Evolutionary conservation across 1,284 basidiomycete genomes (phyloP), one percentile per base, ranked within the genome.

Genomic region (Kwoniella shivajii): DNA sequence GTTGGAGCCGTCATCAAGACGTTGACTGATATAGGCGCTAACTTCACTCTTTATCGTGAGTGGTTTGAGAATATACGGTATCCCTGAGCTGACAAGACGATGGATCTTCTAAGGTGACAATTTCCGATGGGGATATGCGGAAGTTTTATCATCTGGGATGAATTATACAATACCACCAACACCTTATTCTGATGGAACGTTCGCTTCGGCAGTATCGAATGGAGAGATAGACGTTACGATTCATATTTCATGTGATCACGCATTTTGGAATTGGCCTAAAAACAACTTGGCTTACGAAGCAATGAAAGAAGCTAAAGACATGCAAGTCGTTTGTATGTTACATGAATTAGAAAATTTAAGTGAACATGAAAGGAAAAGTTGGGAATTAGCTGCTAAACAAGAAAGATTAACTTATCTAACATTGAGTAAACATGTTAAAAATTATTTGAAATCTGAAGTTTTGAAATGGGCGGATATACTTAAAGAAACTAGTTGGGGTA

Each of bases 1-100:
- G 48, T 59, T 7, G 57, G 57, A 29, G 57, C 57, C 26, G 44
- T 59, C 13, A 9, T 59, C 3, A 59, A 59, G 42, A 55, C 53
- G 13, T 29, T 59, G 27, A 44, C 37, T 6, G 57, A 59, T 39
- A 38, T 59, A 5, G 48, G 43, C 1, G 57, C 43, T 11, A 31
- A 54, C 14, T 59, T 49, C 43, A 59, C 52, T 2, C 30, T 59
- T 13, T 59, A 54, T 34, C 52, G 57, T 51, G 18, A 47, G 56
- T 57, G 20, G n/a, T n/a, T n/a, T n/a, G n/a, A n/a, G n/a, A n/a
- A n/a, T n/a, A n/a, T n/a, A n/a, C n/a, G n/a, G n/a, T n/a, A n/a
- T n/a, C n/a, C n/a, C n/a, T n/a, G n/a, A n/a, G 18, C 26, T 31
- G 27, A 45, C 26, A 14, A 20, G 33, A 31, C 3, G n/a, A 31